Conservation (phyloP, 2,329 filamentous ascomycete genomes). For the Neonectria ditissima region DNA sequence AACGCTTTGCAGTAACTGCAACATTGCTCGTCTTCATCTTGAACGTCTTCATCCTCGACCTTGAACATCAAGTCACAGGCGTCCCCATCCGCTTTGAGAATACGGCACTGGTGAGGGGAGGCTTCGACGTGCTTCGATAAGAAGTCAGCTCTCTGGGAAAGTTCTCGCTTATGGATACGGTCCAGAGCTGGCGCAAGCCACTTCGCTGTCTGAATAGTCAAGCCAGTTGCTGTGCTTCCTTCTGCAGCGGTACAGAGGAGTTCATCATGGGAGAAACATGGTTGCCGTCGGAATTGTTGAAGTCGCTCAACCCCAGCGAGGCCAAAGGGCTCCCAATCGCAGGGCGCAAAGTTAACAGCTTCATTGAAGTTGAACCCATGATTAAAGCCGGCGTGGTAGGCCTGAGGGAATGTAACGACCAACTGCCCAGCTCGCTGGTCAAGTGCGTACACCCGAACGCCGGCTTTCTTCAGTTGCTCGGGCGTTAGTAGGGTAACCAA, state of each 20-base stretch:
- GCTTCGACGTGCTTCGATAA: constrained; percentile 71
- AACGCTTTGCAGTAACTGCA: constrained; percentile 94
- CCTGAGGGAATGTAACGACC: constrained; percentile 95
- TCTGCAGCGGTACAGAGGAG: constrained; percentile 90
- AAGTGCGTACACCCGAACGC: constrained; percentile 92
- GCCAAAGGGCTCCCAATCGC: constrained; percentile 94
- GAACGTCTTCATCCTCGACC: constrained; percentile 78
- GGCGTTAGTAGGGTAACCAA: constrained; percentile 96
- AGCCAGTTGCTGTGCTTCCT: constrained; percentile 71
- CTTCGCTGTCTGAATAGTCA: constrained; percentile 89
- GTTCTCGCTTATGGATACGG: constrained; percentile 80
- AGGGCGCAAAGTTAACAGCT: constrained; percentile 96
- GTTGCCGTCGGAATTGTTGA: constrained; percentile 88
- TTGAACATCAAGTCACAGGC: constrained; percentile 71
- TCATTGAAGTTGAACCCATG: constrained; percentile 99
- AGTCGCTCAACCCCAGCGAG: constrained; percentile 87
- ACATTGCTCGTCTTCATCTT: constrained; percentile 94
- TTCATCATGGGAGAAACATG: constrained; percentile 98
- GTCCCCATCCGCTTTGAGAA: constrained; percentile 57
- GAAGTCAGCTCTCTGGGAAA: constrained; percentile 75
- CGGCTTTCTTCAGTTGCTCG: constrained; percentile 91
- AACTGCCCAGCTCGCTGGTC: constrained; percentile 97
- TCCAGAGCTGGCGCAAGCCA: constrained; percentile 92
- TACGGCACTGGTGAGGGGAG: constrained; percentile 64
- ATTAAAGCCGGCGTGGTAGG: constrained; percentile 98